Conservation (phyloP, 345 rosid genomes). For the Abelmoschus esculentus region DNA sequence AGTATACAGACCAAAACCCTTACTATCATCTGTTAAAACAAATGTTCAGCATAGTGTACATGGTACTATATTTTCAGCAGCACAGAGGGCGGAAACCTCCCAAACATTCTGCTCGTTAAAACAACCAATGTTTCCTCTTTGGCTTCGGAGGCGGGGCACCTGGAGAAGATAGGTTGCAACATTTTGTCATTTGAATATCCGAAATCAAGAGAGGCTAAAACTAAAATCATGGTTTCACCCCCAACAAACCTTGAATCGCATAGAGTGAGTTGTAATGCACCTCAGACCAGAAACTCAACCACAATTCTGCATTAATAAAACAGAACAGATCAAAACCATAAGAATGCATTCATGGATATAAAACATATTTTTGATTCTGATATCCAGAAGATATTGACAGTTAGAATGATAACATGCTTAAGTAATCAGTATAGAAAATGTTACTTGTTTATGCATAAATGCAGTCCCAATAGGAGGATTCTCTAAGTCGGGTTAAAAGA, state of each 20-base stretch:
- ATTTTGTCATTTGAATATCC: not conserved
- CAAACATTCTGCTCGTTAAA: slow-evolving; percentile 29
- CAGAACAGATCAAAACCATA: not conserved
- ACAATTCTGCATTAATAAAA: slow-evolving; percentile 58
- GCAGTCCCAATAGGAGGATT: not conserved
- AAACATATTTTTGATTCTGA: not conserved
- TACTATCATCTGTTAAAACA: not conserved
- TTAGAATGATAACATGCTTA: not conserved
- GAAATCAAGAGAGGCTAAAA: not conserved
- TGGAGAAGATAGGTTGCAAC: slow-evolving; percentile 18
- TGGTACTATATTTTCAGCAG: not conserved
- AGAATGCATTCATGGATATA: not conserved
- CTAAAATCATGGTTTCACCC: not conserved
- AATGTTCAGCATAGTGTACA: not conserved
- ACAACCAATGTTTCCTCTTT: slow-evolving; percentile 92
- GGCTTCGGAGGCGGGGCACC: slow-evolving; percentile 69
- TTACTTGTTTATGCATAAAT: not conserved
- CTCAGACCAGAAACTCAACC: slow-evolving; percentile 99
- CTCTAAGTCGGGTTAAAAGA: not conserved
- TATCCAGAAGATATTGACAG: not conserved
- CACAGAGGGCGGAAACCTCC: not conserved
- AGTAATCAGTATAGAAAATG: not conserved
- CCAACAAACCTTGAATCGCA: slow-evolving; percentile 60
- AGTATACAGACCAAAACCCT: not conserved
- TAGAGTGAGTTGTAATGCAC: slow-evolving; percentile 95